Base-by-base conservation (phyloP, 2,329 filamentous ascomycete species). In the Raffaelea arxii region DNA sequence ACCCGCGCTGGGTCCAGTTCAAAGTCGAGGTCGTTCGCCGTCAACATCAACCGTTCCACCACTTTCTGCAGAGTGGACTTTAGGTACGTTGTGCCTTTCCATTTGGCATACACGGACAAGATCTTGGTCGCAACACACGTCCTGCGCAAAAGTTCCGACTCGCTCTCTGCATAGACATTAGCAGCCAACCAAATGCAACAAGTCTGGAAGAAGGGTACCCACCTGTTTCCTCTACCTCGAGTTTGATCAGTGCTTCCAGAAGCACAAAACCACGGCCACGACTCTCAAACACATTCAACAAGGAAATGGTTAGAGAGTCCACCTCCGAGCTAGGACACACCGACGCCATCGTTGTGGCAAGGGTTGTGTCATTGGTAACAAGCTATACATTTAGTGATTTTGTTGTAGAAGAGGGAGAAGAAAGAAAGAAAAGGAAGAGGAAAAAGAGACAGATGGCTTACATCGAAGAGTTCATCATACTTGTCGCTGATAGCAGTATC, bases 111-210 rank as follows among this genome's bases (percentile, higher is more conserved):
- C 7, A 84, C 71, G 1, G 81, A 83, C 3, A 85, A 68, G 73
- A 84, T 82, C 58, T 84, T 85, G 2, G 81, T 84, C n/a, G 79
- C 77, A 2, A 85, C 80, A 53, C 79, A 84, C 25, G 81, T 82
- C 43, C 80, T 70, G n/a, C 81, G 72, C 11, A 85, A 62, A 21
- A 85, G 69, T 55, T 85, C 81, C 2, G 80, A 73, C 56, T 84
- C 81, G 46, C 80, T 84, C 58, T 84, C 81, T 72, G 47, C 53
- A 38, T 22, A 10, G 16, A 25, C 5, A 4, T 39, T 19, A 16
- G 39, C 3, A 16, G 18, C 12, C 14, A 32, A 32, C 27, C 27
- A 16, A 32, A 10, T 10, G 27, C 27, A 16, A 32, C 16, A 32
- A 9, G 27, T 32, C 43, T 6, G 14, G 7, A 4, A 40, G 9